These are phyloP conservation scores for Pichia cabralensis DNA, from an alignment of 805 yeast genomes.

Conservation along the genomic window DNA sequence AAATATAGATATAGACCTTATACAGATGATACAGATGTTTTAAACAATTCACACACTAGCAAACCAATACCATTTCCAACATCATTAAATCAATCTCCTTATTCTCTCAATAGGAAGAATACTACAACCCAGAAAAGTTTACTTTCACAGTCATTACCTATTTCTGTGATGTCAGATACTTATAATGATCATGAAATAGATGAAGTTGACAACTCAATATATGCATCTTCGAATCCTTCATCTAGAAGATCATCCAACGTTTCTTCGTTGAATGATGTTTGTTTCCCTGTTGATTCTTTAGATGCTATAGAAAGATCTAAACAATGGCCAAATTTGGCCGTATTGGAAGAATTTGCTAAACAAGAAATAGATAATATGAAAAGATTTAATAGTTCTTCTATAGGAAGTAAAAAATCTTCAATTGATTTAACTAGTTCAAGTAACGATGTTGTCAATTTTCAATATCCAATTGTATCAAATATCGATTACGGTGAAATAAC, in stretches of 20 bases:
- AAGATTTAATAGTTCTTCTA: conserved; percentile 19
- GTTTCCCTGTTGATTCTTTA: conserved; percentile 65
- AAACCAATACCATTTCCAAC: no score
- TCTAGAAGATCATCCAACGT: conserved; percentile 51
- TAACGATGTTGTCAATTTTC: conserved; percentile 27
- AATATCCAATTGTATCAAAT: conserved; percentile 26
- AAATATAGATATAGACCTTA: background rate
- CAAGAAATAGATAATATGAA: conserved; percentile 44
- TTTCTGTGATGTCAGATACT: conserved; percentile 1
- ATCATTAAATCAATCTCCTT: background rate
- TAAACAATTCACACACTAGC: no score
- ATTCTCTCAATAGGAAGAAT: no score
- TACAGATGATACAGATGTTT: no score
- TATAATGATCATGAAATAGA: background rate
- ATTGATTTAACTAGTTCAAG: background rate
- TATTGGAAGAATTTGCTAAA: conserved; percentile 65
- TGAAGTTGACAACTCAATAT: conserved; percentile 19
- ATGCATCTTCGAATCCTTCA: conserved; percentile 47
- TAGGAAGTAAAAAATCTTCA: conserved; percentile 15
- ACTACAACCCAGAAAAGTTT: conserved; percentile 2
- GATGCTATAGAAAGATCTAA: conserved; percentile 17
- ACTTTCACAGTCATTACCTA: conserved; percentile 6
- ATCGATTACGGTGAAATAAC: conserved; percentile 21
- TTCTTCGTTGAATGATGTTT: conserved; percentile 85
- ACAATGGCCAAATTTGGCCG: conserved; percentile 78